These are phyloP conservation scores for Tephrocybe sp. DNA, from an alignment of 768 basidiomycete species.

Conservation along the genomic window DNA sequence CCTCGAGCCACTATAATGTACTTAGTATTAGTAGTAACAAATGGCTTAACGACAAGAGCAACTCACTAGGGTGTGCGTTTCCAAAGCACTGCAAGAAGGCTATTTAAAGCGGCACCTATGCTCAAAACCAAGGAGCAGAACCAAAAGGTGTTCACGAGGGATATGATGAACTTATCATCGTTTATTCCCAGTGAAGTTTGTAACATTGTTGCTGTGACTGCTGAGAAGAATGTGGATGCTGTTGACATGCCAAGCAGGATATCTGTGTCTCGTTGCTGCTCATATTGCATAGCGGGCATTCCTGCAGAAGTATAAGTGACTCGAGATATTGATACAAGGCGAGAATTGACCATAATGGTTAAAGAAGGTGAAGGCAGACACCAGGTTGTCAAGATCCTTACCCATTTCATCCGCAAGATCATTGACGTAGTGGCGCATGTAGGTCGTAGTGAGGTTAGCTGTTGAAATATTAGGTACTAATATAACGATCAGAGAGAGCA, in stretches of 20 bases:
- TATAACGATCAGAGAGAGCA: no score
- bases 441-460: conserved; percentile 3
- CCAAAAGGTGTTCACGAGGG: conserved; percentile 23
- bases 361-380: conserved; percentile 13
- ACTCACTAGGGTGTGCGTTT: conserved; percentile 25
- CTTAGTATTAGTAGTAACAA: not conserved
- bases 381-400: conserved; percentile 10
- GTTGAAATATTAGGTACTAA: no score
- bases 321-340: not conserved
- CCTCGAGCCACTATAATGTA: conserved; percentile 14
- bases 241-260: conserved; percentile 17
- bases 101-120: conserved; percentile 25
- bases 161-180: not conserved
- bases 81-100: conserved; percentile 21
- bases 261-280: conserved; percentile 16
- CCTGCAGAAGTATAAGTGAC: conserved; percentile 8
- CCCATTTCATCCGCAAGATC: conserved; percentile 15
- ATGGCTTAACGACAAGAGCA: no score
- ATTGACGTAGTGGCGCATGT: conserved; percentile 16
- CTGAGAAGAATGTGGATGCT: conserved; percentile 25
- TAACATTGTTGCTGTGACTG: conserved; percentile 21
- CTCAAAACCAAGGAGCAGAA: conserved; percentile 25
- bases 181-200: conserved; percentile 14
- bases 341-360: conserved; percentile 16
- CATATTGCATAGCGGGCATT: conserved; percentile 21